Conservation (phyloP, 495 filamentous ascomycete species). For the Penicillium tannophilum region DNA sequence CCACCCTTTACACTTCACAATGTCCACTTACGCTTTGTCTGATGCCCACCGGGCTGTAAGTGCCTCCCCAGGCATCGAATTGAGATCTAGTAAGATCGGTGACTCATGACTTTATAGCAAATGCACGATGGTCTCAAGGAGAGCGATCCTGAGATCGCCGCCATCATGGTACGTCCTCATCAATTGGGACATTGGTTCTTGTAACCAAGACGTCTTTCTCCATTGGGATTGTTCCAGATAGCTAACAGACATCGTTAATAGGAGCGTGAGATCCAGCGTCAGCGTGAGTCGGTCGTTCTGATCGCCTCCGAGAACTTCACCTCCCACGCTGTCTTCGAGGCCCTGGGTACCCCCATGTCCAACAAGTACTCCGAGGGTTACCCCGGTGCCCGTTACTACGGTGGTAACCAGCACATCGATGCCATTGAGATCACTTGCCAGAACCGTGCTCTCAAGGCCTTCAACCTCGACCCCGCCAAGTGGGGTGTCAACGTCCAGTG, state of each 20-base stretch:
- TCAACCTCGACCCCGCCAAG: slow-evolving; percentile 79
- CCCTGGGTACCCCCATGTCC: slow-evolving; percentile 96
- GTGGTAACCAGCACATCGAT: slow-evolving; percentile 98
- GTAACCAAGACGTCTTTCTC: neutral
- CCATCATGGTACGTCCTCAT: slow-evolving; percentile 79
- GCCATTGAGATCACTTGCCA: slow-evolving; percentile 95
- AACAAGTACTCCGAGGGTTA: slow-evolving; percentile 99
- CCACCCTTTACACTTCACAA: slow-evolving; percentile 35
- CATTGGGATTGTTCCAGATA: neutral
- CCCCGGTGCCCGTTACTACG: slow-evolving; percentile 98
- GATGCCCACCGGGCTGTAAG: slow-evolving; percentile 82
- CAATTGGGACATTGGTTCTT: neutral
- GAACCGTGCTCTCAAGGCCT: slow-evolving; percentile 89
- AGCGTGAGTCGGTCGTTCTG: slow-evolving; percentile 97
- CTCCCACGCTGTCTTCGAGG: slow-evolving; percentile 94
- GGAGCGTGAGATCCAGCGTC: slow-evolving; percentile 94
- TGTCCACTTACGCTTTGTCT: slow-evolving; percentile 77
- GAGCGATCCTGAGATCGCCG: slow-evolving; percentile 85
- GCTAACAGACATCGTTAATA: slow-evolving; percentile 35
- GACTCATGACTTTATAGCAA: slow-evolving; percentile 66
- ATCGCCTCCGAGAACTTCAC: slow-evolving; percentile 99
- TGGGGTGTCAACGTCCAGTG: slow-evolving; percentile 99
- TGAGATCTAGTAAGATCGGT: slow-evolving; percentile 32
- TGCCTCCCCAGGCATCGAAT: neutral
- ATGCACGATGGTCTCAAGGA: slow-evolving; percentile 86